These are phyloP conservation scores for Suillus ampliporus DNA, from an alignment of 768 basidiomycete genomes.

Conservation along the genomic window DNA sequence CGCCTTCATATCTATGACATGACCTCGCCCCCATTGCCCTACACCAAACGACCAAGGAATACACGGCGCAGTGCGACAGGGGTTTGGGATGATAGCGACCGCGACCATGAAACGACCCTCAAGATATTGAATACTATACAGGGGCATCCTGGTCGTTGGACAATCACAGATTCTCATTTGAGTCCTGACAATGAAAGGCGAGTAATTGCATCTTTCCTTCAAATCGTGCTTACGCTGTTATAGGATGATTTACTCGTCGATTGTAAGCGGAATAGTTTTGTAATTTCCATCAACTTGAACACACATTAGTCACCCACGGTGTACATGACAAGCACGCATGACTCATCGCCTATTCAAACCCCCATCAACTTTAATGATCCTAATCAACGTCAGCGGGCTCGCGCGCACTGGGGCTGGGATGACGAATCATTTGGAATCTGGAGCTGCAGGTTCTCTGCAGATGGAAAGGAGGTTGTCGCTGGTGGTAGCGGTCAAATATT, in stretches of 20 bases:
- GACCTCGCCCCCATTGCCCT: constrained; percentile 49
- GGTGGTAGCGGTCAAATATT: constrained; percentile 87
- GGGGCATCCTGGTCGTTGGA: constrained; percentile 84
- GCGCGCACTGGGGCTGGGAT: constrained; percentile 41
- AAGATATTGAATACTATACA: constrained; percentile 68
- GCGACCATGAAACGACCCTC: constrained; percentile 55
- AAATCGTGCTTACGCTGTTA: constrained; percentile 12
- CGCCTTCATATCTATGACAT: constrained; percentile 88
- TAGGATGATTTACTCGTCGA: constrained; percentile 93
- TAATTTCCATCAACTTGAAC: constrained; percentile 15
- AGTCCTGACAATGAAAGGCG: constrained; percentile 88
- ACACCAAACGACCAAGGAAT: constrained; percentile 20
- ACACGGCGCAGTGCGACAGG: constrained; percentile 20
- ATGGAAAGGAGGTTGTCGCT: constrained; percentile 94
- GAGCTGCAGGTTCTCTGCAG: constrained; percentile 95
- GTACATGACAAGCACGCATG: constrained; percentile 75
- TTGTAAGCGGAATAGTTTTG: constrained; percentile 51
- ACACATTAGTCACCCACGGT: constrained; percentile 67
- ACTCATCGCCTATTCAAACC: constrained; percentile 62
- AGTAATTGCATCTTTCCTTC: constrained; percentile 17
- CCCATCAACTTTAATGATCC: constrained; percentile 66
- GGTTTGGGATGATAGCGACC: constrained; percentile 31
- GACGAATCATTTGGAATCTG: constrained; percentile 76
- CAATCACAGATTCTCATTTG: constrained; percentile 92
- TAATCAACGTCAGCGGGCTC: constrained; percentile 38